These are phyloP conservation scores for Apiotrichum mycotoxinovorans DNA, from an alignment of 1,284 basidiomycete genomes.

Conservation along the genomic window DNA sequence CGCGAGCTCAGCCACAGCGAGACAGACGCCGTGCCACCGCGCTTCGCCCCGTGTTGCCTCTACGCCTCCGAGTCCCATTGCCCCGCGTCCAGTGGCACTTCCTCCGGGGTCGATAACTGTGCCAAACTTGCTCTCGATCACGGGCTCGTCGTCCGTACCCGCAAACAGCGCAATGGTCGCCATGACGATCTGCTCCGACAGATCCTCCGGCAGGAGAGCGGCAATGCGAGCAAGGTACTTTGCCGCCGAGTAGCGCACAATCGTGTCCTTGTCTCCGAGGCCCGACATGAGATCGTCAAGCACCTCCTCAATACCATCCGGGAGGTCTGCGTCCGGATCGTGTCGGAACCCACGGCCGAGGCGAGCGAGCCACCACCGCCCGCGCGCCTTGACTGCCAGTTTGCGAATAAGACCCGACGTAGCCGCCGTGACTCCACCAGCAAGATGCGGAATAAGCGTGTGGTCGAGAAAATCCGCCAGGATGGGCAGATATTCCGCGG, in stretches of 20 bases:
- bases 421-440: conserved; percentile 38
- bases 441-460: conserved; percentile 37
- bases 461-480: conserved; percentile 29
- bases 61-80: conserved; percentile 50
- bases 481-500: conserved; percentile 34
- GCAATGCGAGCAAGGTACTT: conserved; percentile 87
- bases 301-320: conserved; percentile 71
- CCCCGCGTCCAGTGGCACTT: conserved; percentile 63
- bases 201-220: conserved; percentile 69
- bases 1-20: conserved; percentile 88
- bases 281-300: conserved; percentile 71
- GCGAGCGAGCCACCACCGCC: conserved; percentile 46
- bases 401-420: conserved; percentile 44
- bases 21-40: conserved; percentile 92
- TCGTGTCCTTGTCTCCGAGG: conserved; percentile 88
- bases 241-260: conserved; percentile 91
- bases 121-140: conserved; percentile 34
- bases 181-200: conserved; percentile 74
- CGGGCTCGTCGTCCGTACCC: conserved; percentile 48
- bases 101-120: conserved; percentile 47
- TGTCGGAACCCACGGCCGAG: conserved; percentile 20
- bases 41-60: conserved; percentile 74
- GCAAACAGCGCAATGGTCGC: conserved; percentile 68
- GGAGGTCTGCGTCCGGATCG: conserved; percentile 63
- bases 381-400: conserved; percentile 44